Conservation (phyloP, 441 rosid species). For the Adansonia rubrostipa region DNA sequence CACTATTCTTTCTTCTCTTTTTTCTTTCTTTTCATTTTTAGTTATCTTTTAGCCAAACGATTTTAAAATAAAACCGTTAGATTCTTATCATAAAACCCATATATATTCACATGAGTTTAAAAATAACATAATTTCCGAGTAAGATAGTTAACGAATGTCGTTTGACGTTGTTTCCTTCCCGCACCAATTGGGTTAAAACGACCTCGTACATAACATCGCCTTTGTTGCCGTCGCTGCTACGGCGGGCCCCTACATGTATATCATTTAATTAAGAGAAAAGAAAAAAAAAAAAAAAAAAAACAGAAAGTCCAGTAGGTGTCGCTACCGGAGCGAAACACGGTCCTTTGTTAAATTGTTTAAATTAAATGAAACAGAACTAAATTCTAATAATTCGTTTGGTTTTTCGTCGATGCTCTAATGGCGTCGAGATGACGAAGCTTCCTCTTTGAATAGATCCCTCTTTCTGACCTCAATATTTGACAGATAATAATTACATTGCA, state of each 20-base stretch:
- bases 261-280: neutral
- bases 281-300: neutral
- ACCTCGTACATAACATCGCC: neutral
- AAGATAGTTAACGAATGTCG: neutral
- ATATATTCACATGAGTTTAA: no score
- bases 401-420: slow-evolving; percentile 31
- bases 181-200: neutral
- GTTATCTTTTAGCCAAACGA: neutral
- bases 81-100: neutral
- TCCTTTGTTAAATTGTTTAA: neutral
- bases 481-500: neutral
- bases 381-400: slow-evolving; percentile 8
- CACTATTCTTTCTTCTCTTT: neutral
- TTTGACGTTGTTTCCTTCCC: neutral
- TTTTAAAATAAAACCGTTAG: neutral
- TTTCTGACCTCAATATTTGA: slow-evolving; percentile 21
- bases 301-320: slow-evolving; percentile 21
- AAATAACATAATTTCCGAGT: no score
- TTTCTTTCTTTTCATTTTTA: neutral
- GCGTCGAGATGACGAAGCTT: slow-evolving; percentile 44
- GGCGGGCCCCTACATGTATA: neutral
- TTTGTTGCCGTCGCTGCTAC: slow-evolving; percentile 1
- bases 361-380: neutral
- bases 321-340: slow-evolving; percentile 24
- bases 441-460: slow-evolving; percentile 21